Percentiles rank a stretch among this genome's conserved stretches.
Evolutionary conservation across 352 stramenopile species (phyloP).

Genomic region (Halophytophthora polymorphica): DNA sequence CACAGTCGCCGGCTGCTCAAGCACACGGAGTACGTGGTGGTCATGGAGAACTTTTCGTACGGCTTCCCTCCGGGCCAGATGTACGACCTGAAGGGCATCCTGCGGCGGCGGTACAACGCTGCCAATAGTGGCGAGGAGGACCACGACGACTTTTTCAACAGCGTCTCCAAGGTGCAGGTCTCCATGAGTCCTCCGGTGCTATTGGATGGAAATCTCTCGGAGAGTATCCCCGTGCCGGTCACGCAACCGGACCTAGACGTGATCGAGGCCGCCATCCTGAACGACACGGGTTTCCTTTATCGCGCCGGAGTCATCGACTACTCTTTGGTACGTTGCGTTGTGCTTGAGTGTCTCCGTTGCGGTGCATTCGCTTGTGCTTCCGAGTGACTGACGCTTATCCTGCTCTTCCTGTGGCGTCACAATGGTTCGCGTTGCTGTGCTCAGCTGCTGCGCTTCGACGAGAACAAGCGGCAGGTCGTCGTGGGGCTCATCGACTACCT

Average conservation of each 20-base stretch:
- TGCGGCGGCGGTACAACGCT: conserved; percentile 64
- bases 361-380: neutral
- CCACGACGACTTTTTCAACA: conserved; percentile 30
- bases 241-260: conserved; percentile 54
- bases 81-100: conserved; percentile 87
- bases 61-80: conserved; percentile 74
- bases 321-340: conserved; percentile 55
- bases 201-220: conserved; percentile 76
- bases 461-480: conserved; percentile 68
- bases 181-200: conserved; percentile 65
- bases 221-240: conserved; percentile 78
- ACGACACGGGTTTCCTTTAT: conserved; percentile 75
- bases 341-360: neutral
- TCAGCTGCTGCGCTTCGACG: conserved; percentile 79
- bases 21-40: conserved; percentile 79
- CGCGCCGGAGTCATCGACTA: conserved; percentile 83
- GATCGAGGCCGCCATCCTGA: conserved; percentile 67
- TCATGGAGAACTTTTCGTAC: conserved; percentile 87
- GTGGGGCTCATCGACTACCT: conserved; percentile 85
- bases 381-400: conserved; percentile 10
- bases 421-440: neutral
- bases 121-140: conserved; percentile 36
- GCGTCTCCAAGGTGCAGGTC: conserved; percentile 44
- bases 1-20: conserved; percentile 58
- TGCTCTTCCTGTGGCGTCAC: neutral